Evolutionary conservation across 371 early-diverging fungal genomes (phyloP), one percentile per base, ranked within the genome.

Genomic region (Dichotomocladium elegans): DNA sequence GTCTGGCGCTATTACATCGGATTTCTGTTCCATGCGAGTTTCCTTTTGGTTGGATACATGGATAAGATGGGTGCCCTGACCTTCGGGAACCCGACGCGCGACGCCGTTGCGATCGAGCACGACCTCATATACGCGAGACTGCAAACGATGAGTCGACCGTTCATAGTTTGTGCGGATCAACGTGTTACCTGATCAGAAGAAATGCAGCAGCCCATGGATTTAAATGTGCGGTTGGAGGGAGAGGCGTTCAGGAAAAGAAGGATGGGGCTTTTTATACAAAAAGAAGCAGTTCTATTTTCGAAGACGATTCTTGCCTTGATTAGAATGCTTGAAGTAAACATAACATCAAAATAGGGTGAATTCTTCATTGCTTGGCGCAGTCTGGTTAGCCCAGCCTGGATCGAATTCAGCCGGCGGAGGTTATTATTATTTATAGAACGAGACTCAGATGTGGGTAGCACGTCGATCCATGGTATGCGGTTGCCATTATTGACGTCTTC

Each of bases 51-150:
- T 47, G 33, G 72, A 70, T 21, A 72, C 61, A 49, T 70, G 64
- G 34, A 76, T 76, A 21, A 62, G 58, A 47, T 76, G 76, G 11
- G 76, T 76, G 10, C 76, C 76, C 57, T 72, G 62, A 5, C 76
- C 76, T 33, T 64, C 57, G 3, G 68, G 66, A 19, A 76, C 76
- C 34, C 70, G 65, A 12, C 66, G 70, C 26, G 76, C 76, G 2
- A 76, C 66, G 26, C 76, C 76, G 25, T 70, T 47, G 3, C 58
- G 51, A 61, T 76, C 76, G 31, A 76, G 51, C 17, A 50, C 58
- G 22, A 76, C 76, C 63, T 76, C 76, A 47, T 75, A 70, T 19
- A 76, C 64, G 17, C 64, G 63, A 34, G 68, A 61, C 75, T 74
- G 26, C 21, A 12, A 7, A 47, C 25, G 8, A 42, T n/a, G n/a